Conservation (phyloP, 495 filamentous ascomycete genomes). For the Pyronema domesticum region DNA sequence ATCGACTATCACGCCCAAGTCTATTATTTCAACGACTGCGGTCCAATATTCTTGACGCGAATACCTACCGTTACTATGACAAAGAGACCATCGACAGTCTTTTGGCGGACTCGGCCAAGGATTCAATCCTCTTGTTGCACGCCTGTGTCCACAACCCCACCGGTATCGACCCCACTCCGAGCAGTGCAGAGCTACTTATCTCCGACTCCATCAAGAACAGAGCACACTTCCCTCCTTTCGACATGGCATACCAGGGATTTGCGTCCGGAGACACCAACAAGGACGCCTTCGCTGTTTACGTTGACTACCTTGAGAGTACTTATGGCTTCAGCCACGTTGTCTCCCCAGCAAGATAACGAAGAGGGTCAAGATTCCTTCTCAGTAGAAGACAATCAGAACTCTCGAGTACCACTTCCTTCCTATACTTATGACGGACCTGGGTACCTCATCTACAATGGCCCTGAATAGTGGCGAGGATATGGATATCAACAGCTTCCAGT, state of each 20-base stretch:
- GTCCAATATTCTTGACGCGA: conserved; percentile 72
- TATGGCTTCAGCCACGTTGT: no score
- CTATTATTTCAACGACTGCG: conserved; percentile 86
- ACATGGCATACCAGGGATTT: conserved; percentile 99
- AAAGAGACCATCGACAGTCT: conserved; percentile 95
- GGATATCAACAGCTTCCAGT: no score
- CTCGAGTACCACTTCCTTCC: no score
- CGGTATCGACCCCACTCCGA: conserved; percentile 82
- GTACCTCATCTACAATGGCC: no score
- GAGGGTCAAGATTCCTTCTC: no score
- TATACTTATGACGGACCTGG: no score
- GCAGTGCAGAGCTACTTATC: conserved; percentile 91
- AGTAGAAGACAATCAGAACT: no score
- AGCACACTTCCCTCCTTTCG: conserved; percentile 90
- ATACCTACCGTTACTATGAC: conserved; percentile 96
- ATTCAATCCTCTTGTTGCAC: conserved; percentile 80
- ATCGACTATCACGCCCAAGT: no score
- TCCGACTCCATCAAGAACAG: conserved; percentile 74
- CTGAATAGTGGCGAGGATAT: no score
- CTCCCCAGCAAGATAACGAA: no score
- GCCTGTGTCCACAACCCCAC: conserved; percentile 98
- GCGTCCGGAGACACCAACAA: conserved; percentile 78
- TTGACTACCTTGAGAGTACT: no score
- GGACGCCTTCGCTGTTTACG: conserved; percentile 87
- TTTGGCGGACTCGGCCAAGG: conserved; percentile 75